These are phyloP conservation scores for Aschersonia sp. DNA, from an alignment of 2,329 filamentous ascomycete species.

Conservation along the genomic window DNA sequence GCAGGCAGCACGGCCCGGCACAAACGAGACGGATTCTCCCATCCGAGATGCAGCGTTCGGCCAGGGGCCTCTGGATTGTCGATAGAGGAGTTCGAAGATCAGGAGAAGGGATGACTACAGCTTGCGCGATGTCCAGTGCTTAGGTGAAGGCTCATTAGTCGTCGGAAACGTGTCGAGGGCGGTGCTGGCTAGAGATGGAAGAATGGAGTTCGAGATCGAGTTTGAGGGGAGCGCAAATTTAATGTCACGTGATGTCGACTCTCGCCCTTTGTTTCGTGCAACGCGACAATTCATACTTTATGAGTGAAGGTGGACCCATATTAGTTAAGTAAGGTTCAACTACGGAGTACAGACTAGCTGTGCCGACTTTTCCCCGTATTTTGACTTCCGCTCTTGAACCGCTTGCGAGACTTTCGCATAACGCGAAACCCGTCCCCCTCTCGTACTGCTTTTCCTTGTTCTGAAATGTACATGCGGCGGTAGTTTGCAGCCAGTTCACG, in stretches of 20 bases:
- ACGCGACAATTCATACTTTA: too few relatives aligned
- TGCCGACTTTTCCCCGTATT: too few relatives aligned
- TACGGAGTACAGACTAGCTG: too few relatives aligned
- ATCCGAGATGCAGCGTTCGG: conserved; percentile 22
- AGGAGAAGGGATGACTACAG: not conserved
- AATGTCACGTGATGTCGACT: conserved; percentile 23
- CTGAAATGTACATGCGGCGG: too few relatives aligned
- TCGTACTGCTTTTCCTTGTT: too few relatives aligned
- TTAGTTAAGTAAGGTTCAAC: too few relatives aligned
- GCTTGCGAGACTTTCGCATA: too few relatives aligned
- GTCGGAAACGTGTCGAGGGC: conserved; percentile 8
- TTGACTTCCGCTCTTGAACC: too few relatives aligned
- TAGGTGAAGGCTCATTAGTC: conserved; percentile 9
- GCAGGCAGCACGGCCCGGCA: conserved; percentile 36
- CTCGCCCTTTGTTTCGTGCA: too few relatives aligned
- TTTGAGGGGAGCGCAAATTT: conserved; percentile 23
- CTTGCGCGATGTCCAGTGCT: conserved; percentile 6
- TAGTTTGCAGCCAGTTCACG: too few relatives aligned
- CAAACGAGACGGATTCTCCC: conserved; percentile 27
- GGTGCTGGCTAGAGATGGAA: conserved; percentile 12
- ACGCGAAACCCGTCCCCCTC: too few relatives aligned
- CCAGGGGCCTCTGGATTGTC: conserved; percentile 1
- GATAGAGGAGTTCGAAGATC: not conserved
- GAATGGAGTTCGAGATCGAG: conserved; percentile 15
- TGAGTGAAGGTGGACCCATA: too few relatives aligned